Base-by-base conservation (phyloP, 2,329 filamentous ascomycete species). In the Fusarium aywerte region DNA sequence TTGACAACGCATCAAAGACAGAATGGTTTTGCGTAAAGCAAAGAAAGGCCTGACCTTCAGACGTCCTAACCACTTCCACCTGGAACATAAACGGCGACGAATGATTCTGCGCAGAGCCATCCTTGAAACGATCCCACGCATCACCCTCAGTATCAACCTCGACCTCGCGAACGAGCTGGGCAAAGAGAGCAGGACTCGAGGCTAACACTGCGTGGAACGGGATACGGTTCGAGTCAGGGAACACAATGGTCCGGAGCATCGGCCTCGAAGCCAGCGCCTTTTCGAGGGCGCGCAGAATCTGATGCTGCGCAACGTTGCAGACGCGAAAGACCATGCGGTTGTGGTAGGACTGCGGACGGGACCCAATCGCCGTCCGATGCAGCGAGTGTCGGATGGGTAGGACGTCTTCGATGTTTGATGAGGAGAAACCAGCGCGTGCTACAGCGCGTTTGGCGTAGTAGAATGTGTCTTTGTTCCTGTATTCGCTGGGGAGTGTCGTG, bases 11-110 rank as follows among this genome's bases (percentile, higher is more conserved):
- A 58, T 80, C 78, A 25, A 78, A 71, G 35, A 76, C 64, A 39
- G 76, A 77, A 60, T 80, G 78, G 53, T 74, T 79, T 48, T 76
- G 77, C 0, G 73, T 76, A 42, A 77, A 59, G 18, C 64, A 56
- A 13, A 80, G 61, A 45, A 73, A 73, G 6, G 53, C 47, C 8
- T 63, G 57, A 2, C 44, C 58, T 3, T 62, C 69, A 2, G 58
- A 52, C 27, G 74, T 58, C 1, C 39, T 65, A 25, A 78, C 58
- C 27, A 79, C 56, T 15, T 71, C 44, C 3, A 69, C 70, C 7
- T 70, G 70, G 21, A 79, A 74, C 75, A 78, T 78, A 50, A 77
- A 75, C 3, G 67, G 68, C 1, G 69, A 69, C 0, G 70, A 65
- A 27, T 74, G 71, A 1, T 31, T 39, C 1, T 53, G 53, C 0